Conservation (phyloP, 176 grass and related monocot genomes). For the Oropetium thomaeum region DNA sequence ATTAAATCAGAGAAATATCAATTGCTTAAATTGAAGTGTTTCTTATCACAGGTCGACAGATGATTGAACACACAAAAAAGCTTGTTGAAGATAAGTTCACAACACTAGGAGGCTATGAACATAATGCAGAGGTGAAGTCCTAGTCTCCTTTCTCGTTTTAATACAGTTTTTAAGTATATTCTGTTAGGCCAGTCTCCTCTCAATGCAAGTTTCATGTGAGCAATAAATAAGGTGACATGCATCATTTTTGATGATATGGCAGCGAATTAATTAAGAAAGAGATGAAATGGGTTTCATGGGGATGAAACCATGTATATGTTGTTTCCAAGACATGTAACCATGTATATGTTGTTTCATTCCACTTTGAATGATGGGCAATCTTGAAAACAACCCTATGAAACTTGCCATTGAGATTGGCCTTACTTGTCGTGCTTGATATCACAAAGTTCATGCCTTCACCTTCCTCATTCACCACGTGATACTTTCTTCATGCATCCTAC, state of each 20-base stretch:
- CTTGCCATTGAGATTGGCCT: no score
- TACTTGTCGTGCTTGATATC: background rate
- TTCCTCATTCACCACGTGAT: background rate
- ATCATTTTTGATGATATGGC: no score
- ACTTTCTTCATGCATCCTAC: background rate
- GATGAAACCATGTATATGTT: no score
- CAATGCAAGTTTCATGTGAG: no score
- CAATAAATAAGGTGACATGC: no score
- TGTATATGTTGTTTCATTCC: no score
- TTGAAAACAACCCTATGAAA: no score
- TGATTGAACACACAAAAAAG: conserved; percentile 99
- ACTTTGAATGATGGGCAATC: no score
- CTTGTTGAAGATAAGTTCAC: conserved; percentile 97
- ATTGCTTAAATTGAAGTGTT: conserved; percentile 16
- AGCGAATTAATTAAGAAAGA: no score
- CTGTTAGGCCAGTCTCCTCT: no score
- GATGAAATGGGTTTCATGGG: no score
- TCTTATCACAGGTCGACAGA: conserved; percentile 72
- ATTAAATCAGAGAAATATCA: conserved; percentile 9
- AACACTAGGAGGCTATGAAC: conserved; percentile 73
- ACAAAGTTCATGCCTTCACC: background rate
- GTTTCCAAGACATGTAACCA: no score
- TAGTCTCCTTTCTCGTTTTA: background rate
- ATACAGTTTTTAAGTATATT: conserved; percentile 5
- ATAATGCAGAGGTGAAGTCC: conserved; percentile 84